Evolutionary conservation across 495 filamentous ascomycete genomes (phyloP), one percentile per base, ranked within the genome.

Genomic region (Hypoxylon lenormandii): DNA sequence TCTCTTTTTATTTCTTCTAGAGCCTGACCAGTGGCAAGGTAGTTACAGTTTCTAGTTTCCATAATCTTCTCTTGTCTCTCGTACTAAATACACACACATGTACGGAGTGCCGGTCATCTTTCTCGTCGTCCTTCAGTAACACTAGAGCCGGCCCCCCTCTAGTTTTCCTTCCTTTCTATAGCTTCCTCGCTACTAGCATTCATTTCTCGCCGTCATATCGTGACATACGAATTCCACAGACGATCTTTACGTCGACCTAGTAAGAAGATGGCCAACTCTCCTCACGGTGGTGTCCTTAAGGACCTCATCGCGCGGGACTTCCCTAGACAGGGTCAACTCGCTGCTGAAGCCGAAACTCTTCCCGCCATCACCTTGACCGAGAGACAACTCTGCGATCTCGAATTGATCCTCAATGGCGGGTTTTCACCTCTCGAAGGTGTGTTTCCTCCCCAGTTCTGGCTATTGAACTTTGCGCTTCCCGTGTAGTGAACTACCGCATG

Each of bases 211-310:
- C 21, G 15, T 16, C 21, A 21, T n/a, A 26, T 23, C 16, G 21
- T 30, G 4, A 22, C 10, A 6, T 1, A 52, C 48, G 42, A 45
- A 18, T 1, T 22, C 47, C 21, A 11, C 38, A 3, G 19, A 28
- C 47, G 15, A 40, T 42, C 36, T 53, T 28, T 51, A 52, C 53
- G 18, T 47, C 18, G 42, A 21, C n/a, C 11, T 37, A 15, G 33
- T 21, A 8, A 43, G 48, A 80, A 45, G 19, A 87, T 87, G 85
- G 83, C 85, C 37, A 87, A 97, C 83, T 77, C 90, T 79, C 95
- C 95, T 56, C 95, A 98, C 81, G 95, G 95, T 82, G 95, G 96
- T 78, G 84, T 94, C 81, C 90, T 98, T 69, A 98, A 97, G 88
- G 95, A 98, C 84, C 87, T 98, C 73, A 78, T 98, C 60, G 94